phyloP scores from a whole-genome alignment of 1,139 yeast species.

The Geotrichum siamense region DNA sequence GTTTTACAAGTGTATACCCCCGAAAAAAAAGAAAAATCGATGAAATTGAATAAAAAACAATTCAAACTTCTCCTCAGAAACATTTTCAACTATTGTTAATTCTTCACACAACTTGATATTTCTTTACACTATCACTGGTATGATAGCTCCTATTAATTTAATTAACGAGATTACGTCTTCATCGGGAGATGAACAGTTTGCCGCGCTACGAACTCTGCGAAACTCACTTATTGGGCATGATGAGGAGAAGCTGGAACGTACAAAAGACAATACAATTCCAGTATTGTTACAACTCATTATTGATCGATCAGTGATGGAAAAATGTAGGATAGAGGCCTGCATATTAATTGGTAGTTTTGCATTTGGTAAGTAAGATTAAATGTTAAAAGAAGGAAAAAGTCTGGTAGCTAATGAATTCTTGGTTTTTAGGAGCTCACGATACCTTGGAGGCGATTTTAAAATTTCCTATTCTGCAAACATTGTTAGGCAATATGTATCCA shows the following conservation, averaged over 20 bases:
- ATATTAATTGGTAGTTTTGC: constrained; percentile 33
- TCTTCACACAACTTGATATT: neutral
- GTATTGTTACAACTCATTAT: constrained; percentile 26
- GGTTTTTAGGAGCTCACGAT: constrained; percentile 20
- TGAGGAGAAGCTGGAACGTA: constrained; percentile 29
- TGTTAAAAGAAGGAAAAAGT: too few relatives aligned
- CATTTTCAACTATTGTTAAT: too few relatives aligned
- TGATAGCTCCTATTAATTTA: constrained; percentile 17
- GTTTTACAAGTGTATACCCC: too few relatives aligned
- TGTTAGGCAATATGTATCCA: constrained; percentile 20
- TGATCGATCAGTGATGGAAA: constrained; percentile 15
- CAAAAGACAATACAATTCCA: constrained; percentile 26
- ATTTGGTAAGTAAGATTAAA: constrained; percentile 24
- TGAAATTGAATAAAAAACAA: too few relatives aligned
- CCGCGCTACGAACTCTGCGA: constrained; percentile 28
- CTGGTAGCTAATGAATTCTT: neutral
- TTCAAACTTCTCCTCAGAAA: too few relatives aligned
- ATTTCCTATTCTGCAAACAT: constrained; percentile 23
- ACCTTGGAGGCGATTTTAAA: constrained; percentile 23
- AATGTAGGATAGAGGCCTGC: constrained; percentile 29
- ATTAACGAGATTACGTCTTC: constrained; percentile 7
- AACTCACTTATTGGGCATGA: constrained; percentile 35
- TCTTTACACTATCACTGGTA: neutral
- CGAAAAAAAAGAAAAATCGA: too few relatives aligned
- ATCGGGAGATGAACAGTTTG: constrained; percentile 20